A percentile compares a stretch with the other conserved stretches of the same genome.
Evolutionary conservation across 140 eudicot genomes (phyloP).

Genomic region (Bidens hawaiensis): DNA sequence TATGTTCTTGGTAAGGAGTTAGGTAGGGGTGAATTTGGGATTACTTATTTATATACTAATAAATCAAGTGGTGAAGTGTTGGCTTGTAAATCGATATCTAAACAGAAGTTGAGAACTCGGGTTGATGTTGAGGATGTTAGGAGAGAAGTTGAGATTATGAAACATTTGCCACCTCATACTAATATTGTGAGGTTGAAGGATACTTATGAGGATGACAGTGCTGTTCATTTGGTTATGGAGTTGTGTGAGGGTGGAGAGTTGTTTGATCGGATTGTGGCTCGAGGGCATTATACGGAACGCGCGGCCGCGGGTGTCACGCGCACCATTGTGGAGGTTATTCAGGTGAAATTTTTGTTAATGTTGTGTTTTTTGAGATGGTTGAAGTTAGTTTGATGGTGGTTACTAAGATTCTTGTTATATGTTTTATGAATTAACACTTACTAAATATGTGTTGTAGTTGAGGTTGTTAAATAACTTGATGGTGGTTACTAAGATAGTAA

Average conservation of each 20-base stretch:
- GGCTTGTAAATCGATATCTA: slow-evolving; percentile 93
- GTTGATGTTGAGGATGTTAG: slow-evolving; percentile 95
- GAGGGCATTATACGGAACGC: slow-evolving; percentile 97
- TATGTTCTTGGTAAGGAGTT: slow-evolving; percentile 89
- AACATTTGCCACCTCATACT: slow-evolving; percentile 72
- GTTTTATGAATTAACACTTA: too few relatives aligned
- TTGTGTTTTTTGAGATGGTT: neutral
- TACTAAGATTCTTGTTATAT: slow-evolving; percentile 5
- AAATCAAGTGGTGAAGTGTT: slow-evolving; percentile 51
- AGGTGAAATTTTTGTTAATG: slow-evolving; percentile 65
- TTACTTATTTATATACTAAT: slow-evolving; percentile 87
- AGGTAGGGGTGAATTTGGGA: slow-evolving; percentile 95
- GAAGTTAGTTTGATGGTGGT: neutral
- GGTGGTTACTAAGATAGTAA: neutral
- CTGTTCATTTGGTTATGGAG: slow-evolving; percentile 99
- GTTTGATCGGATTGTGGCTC: slow-evolving; percentile 92
- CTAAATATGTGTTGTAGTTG: neutral
- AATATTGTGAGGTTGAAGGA: slow-evolving; percentile 84
- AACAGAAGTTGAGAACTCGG: slow-evolving; percentile 81
- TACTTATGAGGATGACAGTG: slow-evolving; percentile 87
- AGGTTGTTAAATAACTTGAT: neutral
- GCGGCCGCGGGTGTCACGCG: slow-evolving; percentile 84
- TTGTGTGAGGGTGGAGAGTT: slow-evolving; percentile 97
- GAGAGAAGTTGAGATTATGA: slow-evolving; percentile 98
- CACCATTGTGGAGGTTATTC: slow-evolving; percentile 94